Conservation (phyloP, 352 stramenopile species). For the Phytophthora sojae region DNA sequence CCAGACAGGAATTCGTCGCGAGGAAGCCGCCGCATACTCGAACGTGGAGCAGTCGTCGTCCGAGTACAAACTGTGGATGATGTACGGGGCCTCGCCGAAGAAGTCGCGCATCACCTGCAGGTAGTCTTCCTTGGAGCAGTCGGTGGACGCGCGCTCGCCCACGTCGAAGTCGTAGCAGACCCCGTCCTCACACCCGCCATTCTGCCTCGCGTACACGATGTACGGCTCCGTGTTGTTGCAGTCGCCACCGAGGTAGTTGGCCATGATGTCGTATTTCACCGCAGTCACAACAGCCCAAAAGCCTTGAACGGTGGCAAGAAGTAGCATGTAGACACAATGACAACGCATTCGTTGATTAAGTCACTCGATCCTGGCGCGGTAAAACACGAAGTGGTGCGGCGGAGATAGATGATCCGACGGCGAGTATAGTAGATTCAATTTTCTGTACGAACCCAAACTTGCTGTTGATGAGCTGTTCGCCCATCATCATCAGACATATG, state of each 20-base stretch:
- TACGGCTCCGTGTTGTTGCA: slow-evolving; percentile 10
- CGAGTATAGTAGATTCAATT: no score
- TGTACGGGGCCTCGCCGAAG: slow-evolving; percentile 7
- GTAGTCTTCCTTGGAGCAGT: slow-evolving; percentile 18
- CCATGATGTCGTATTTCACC: slow-evolving; percentile 8
- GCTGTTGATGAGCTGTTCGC: no score
- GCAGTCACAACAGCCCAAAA: no score
- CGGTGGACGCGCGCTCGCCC: slow-evolving; percentile 4
- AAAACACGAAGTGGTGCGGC: no score
- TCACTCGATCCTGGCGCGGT: no score
- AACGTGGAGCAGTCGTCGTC: slow-evolving; percentile 16
- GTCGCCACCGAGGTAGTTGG: not conserved
- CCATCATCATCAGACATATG: no score
- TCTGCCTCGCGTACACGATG: slow-evolving; percentile 9
- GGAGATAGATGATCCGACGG: no score
- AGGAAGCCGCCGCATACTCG: slow-evolving; percentile 6
- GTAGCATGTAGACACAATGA: no score
- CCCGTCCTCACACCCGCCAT: slow-evolving; percentile 6
- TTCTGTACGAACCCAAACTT: no score
- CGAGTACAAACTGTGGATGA: slow-evolving; percentile 22
- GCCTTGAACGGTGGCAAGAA: no score
- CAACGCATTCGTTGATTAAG: no score
- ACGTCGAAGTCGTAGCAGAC: slow-evolving; percentile 10
- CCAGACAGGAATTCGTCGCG: slow-evolving; percentile 12
- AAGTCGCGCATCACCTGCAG: slow-evolving; percentile 11